phyloP scores from a whole-genome alignment of 306 rosid genomes.

The Vigna unguiculata region DNA sequence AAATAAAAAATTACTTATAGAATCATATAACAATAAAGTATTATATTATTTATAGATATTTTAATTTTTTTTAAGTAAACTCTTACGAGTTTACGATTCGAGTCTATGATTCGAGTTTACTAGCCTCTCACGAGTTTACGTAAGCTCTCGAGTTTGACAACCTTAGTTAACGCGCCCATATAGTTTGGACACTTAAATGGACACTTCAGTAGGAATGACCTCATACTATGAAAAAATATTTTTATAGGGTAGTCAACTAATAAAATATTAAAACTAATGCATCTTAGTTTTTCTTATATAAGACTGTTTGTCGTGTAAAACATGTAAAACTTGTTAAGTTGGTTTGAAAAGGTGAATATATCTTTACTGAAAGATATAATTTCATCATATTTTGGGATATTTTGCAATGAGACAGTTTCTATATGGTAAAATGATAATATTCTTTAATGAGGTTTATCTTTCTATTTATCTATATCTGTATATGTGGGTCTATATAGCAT shows the following conservation, averaged over 20 bases:
- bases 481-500: too few relatives aligned
- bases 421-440: not conserved
- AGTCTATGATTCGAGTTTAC: too few relatives aligned
- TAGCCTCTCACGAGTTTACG: too few relatives aligned
- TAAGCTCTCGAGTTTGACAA: too few relatives aligned
- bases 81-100: too few relatives aligned
- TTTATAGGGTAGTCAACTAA: not conserved
- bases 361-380: not conserved
- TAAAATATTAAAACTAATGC: too few relatives aligned
- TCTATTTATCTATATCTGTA: too few relatives aligned
- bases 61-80: too few relatives aligned
- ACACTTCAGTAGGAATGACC: not conserved
- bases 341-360: not conserved
- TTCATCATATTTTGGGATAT: not conserved
- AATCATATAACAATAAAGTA: too few relatives aligned
- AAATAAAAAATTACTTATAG: too few relatives aligned
- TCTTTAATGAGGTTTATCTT: not conserved
- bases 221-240: not conserved
- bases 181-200: not conserved
- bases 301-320: not conserved
- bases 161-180: not conserved
- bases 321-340: not conserved
- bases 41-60: too few relatives aligned
- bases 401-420: not conserved
- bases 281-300: too few relatives aligned